Percentiles rank a stretch among this genome's conserved stretches.
Conservation (phyloP, 169 alveolate species). For the Plasmodium adleri region DNA sequence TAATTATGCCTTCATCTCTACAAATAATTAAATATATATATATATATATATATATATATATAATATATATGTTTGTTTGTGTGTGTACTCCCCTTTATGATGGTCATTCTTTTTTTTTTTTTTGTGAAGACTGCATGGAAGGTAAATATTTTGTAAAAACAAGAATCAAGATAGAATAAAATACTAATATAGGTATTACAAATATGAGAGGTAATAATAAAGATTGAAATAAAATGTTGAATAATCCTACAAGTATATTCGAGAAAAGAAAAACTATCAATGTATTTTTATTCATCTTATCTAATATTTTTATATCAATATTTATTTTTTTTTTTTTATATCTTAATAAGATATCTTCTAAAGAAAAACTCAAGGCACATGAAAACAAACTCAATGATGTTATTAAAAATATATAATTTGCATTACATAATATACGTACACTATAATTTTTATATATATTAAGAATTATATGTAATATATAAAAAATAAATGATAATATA, state of each 20-base stretch:
- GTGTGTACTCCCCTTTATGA: not conserved
- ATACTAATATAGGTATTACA: slow-evolving; percentile 7
- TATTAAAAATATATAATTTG: slow-evolving; percentile 37
- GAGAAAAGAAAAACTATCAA: slow-evolving; percentile 36
- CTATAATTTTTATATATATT: slow-evolving; percentile 31
- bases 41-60: not conserved
- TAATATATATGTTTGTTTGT: not conserved
- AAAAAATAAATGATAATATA: slow-evolving; percentile 19
- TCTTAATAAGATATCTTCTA: slow-evolving; percentile 20
- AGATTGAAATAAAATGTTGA: slow-evolving; percentile 44
- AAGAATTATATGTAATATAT: slow-evolving; percentile 19
- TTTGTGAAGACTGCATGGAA: not conserved
- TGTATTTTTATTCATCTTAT: slow-evolving; percentile 23
- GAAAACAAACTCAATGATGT: slow-evolving; percentile 30
- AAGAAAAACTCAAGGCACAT: slow-evolving; percentile 13
- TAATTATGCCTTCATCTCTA: not conserved
- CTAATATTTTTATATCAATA: slow-evolving; percentile 18
- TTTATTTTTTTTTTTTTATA: not conserved
- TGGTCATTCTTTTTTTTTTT: not conserved
- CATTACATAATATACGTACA: slow-evolving; percentile 57
- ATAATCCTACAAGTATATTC: slow-evolving; percentile 31
- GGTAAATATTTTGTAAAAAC: slow-evolving; percentile 25
- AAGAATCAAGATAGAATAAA: slow-evolving; percentile 16
- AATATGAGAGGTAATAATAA: slow-evolving; percentile 46
- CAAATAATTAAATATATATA: not conserved